Conservation (phyloP, 371 early-diverging fungal species). For the Mucor irregularis region DNA sequence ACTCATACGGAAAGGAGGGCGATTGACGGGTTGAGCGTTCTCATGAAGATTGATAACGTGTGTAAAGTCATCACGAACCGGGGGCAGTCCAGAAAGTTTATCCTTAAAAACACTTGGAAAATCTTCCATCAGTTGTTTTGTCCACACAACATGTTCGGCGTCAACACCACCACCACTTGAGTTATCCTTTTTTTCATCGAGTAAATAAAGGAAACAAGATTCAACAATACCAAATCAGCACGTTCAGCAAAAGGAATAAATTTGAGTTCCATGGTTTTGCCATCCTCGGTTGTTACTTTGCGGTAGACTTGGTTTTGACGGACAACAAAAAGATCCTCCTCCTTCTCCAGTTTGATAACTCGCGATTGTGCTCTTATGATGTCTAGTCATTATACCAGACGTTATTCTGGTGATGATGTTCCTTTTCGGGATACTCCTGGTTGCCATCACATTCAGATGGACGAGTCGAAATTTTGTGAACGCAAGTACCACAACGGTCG, state of each 20-base stretch:
- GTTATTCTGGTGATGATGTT: too few species aligned
- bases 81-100: not conserved
- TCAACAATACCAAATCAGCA: not conserved
- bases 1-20: constrained; percentile 21
- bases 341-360: constrained; percentile 19
- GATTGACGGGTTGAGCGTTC: not conserved
- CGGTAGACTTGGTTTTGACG: not conserved
- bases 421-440: too few species aligned
- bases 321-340: constrained; percentile 13
- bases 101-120: constrained; percentile 1
- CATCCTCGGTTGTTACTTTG: too few species aligned
- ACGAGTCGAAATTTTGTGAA: too few species aligned
- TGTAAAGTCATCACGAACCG: constrained; percentile 2
- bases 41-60: constrained; percentile 24
- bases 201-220: too few species aligned
- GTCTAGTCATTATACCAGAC: too few species aligned
- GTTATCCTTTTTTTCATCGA: too few species aligned
- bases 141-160: too few species aligned
- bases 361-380: too few species aligned
- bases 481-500: too few species aligned
- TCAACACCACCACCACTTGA: too few species aligned
- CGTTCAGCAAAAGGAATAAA: constrained; percentile 2
- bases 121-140: not conserved
- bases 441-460: too few species aligned
- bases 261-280: not conserved